Conservation (phyloP, 208 protist species). For the Herpetomonas tarakana region DNA sequence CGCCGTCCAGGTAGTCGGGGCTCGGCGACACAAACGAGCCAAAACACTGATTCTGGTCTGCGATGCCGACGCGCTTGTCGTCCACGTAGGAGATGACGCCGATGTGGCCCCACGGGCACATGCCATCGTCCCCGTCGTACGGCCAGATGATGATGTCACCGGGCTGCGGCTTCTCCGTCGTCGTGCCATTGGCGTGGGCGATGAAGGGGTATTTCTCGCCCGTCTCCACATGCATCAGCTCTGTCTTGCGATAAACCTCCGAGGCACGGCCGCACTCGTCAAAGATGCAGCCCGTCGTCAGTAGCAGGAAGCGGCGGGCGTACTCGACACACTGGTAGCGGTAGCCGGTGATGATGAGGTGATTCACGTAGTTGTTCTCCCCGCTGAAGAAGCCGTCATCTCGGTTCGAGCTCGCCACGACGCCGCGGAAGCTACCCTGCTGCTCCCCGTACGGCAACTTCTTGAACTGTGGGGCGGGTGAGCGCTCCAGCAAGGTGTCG, state of each 20-base stretch:
- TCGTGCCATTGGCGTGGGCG: conserved; percentile 44
- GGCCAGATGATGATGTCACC: conserved; percentile 76
- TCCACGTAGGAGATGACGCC: conserved; percentile 73
- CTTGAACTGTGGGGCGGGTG: conserved; percentile 1
- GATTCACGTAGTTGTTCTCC: conserved; percentile 72
- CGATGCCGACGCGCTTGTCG: conserved; percentile 54
- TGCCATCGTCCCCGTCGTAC: conserved; percentile 24
- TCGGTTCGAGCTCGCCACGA: conserved; percentile 63
- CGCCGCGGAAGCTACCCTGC: conserved; percentile 65
- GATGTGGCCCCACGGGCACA: conserved; percentile 71
- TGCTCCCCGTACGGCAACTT: conserved; percentile 56
- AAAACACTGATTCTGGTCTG: conserved; percentile 78
- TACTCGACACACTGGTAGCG: conserved; percentile 85
- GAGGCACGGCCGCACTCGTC: conserved; percentile 53
- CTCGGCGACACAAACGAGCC: conserved; percentile 38
- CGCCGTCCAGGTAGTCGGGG: conserved; percentile 49
- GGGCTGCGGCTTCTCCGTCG: conserved; percentile 29
- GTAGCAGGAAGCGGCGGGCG: conserved; percentile 68
- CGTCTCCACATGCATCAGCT: conserved; percentile 62
- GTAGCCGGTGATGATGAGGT: conserved; percentile 66
- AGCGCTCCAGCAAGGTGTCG: neutral
- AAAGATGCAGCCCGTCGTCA: conserved; percentile 74
- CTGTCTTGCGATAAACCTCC: conserved; percentile 68
- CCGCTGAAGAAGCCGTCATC: conserved; percentile 84
- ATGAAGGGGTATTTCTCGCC: conserved; percentile 38